Base-by-base conservation (phyloP, 2,329 filamentous ascomycete species). In the Purpureocillium lavendulum region DNA sequence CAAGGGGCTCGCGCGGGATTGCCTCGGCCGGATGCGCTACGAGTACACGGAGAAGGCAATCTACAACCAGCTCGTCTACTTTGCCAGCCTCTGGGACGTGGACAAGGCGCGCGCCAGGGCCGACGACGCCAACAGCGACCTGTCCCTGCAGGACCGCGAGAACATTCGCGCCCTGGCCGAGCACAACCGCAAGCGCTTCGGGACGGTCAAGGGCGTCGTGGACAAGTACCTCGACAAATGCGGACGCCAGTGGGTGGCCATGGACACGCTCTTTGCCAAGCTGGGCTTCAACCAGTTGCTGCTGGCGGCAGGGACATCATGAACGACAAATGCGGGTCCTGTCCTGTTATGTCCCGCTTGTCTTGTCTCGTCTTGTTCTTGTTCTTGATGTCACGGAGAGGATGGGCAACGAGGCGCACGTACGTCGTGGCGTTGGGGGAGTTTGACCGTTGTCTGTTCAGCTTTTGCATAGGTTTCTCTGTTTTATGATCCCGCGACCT, bases 11-110 rank as follows among this genome's bases (percentile, higher is more conserved):
- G 90, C 84, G 0, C 76, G 81, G 40, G 89, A 87, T 40, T 98
- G 92, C 59, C 67, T 81, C 4, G 92, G 92, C 15, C 78, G 78
- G 36, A 97, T 98, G 89, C 69, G 76, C 16, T 96, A 89, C 58
- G 88, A 94, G 64, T 83, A 86, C 55, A 73, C 76, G 1, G 92
- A 97, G 66, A 90, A 92, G 64, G 82, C 84, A 53, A 74, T 97
- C 43, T 97, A 96, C 66, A 97, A 94, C 60, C 92, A 98, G 64
- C 71, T 98, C 31, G 66, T 97, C 40, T 98, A 95, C 66, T 84
- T 89, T 58, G 76, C 84, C 24, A 75, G 75, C 36, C 64, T 97
- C 40, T 98, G 88, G 70, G 89, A 98, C 61, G 84, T 94, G 3
- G 89, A 97, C 45, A 87, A 86, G 64, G 84, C 84, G 12, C 77